phyloP scores from a whole-genome alignment of 2,329 filamentous ascomycete genomes.

The Amphichorda felina region DNA sequence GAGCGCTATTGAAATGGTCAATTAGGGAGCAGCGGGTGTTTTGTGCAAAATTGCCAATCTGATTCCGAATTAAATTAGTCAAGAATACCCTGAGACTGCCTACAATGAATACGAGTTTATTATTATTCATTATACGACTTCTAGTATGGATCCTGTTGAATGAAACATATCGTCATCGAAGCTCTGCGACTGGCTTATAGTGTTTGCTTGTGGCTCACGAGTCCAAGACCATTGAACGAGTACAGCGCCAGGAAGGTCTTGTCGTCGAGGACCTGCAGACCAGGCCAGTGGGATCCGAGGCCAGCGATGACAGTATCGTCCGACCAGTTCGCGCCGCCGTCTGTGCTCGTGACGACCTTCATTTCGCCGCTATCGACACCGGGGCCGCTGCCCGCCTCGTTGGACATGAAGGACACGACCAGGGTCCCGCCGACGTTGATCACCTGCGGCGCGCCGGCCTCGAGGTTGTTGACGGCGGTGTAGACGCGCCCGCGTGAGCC shows the following conservation, averaged over 20 bases:
- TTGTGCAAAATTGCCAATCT: too few species aligned
- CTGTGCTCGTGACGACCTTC: constrained; percentile 16
- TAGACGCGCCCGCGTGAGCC: constrained; percentile 22
- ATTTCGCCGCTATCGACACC: constrained; percentile 7
- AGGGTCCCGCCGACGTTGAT: constrained; percentile 27
- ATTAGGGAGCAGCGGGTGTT: too few species aligned
- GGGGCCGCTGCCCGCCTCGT: constrained; percentile 19
- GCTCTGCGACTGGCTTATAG: not conserved
- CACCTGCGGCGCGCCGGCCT: constrained; percentile 25
- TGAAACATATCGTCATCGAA: not conserved
- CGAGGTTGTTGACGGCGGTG: constrained; percentile 10
- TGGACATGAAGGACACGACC: constrained; percentile 30
- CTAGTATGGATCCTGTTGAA: too few species aligned
- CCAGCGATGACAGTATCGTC: constrained; percentile 11
- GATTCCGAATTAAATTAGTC: too few species aligned
- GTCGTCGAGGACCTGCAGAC: constrained; percentile 9
- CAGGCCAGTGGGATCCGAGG: constrained; percentile 17
- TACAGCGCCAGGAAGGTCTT: constrained; percentile 1
- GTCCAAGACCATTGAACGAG: not conserved
- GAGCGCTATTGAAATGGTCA: too few species aligned
- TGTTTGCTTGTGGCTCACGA: not conserved
- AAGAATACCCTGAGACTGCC: too few species aligned
- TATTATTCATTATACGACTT: too few species aligned
- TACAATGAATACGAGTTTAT: too few species aligned
- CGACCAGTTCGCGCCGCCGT: constrained; percentile 14